Evolutionary conservation across 768 basidiomycete genomes (phyloP).

Genomic region (Russula foetens): DNA sequence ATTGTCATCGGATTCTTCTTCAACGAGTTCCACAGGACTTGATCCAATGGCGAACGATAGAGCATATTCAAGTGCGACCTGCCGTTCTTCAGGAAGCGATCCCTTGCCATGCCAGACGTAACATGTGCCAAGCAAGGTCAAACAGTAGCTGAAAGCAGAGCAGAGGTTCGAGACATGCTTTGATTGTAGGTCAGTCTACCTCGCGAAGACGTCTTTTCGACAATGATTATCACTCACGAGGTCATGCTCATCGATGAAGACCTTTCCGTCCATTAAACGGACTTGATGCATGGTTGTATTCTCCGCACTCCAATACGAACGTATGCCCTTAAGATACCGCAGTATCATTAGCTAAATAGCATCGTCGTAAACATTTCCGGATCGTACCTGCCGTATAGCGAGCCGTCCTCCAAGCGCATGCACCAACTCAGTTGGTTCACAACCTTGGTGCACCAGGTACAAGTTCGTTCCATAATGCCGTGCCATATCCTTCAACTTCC

Average conservation of each 20-base stretch:
- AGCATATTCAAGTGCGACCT: constrained; percentile 57
- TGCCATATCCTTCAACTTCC: constrained; percentile 61
- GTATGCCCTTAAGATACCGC: constrained; percentile 42
- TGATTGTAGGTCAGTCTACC: not conserved
- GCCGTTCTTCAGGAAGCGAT: constrained; percentile 47
- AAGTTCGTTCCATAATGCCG: constrained; percentile 56
- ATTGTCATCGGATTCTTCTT: constrained; percentile 59
- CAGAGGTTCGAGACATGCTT: constrained; percentile 63
- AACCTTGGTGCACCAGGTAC: constrained; percentile 45
- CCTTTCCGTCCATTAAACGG: constrained; percentile 39
- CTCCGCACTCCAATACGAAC: constrained; percentile 68
- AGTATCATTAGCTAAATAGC: not conserved
- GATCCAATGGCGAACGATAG: constrained; percentile 34
- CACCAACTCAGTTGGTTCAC: constrained; percentile 58
- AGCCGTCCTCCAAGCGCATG: constrained; percentile 58
- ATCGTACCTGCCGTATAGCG: constrained; percentile 62
- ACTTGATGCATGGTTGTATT: constrained; percentile 80
- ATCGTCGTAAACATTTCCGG: constrained; percentile 21
- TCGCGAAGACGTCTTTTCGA: not conserved
- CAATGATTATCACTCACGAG: constrained; percentile 37
- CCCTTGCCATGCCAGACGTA: constrained; percentile 83
- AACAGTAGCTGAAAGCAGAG: constrained; percentile 78
- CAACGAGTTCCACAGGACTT: constrained; percentile 46
- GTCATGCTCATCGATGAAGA: constrained; percentile 66
- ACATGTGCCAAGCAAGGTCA: constrained; percentile 58